phyloP scores from a whole-genome alignment of 345 rosid genomes.

The Lenwebbia sp. region DNA sequence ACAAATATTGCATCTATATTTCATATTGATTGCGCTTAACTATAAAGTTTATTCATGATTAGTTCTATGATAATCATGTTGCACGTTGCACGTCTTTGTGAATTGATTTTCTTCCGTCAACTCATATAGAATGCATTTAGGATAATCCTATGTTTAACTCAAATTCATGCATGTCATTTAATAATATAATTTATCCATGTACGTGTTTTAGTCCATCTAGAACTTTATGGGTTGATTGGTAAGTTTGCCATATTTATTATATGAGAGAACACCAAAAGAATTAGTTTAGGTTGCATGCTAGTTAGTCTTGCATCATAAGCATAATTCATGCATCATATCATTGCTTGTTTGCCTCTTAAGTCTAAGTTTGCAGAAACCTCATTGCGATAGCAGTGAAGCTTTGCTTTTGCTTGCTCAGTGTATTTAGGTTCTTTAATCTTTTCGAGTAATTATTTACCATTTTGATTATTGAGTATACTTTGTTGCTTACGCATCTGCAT shows the following conservation, averaged over 20 bases:
- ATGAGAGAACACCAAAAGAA: too few species aligned
- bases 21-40: not conserved
- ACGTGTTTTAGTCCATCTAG: not conserved
- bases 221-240: not conserved
- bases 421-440: too few species aligned
- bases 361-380: not conserved
- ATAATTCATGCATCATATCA: not conserved
- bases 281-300: too few species aligned
- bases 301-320: too few species aligned
- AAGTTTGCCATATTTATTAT: not conserved
- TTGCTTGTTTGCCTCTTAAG: not conserved
- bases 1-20: not conserved
- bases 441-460: too few species aligned
- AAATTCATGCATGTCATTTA: not conserved
- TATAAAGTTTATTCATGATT: not conserved
- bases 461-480: not conserved
- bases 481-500: too few species aligned
- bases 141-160: not conserved
- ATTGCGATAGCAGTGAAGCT: too few species aligned
- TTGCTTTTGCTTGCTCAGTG: too few species aligned
- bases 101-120: not conserved
- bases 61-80: not conserved
- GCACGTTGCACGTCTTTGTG: not conserved
- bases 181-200: not conserved
- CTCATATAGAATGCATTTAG: not conserved